These are phyloP conservation scores for Orbilia blumenaviensis DNA, from an alignment of 2,329 filamentous ascomycete genomes.

Conservation along the genomic window DNA sequence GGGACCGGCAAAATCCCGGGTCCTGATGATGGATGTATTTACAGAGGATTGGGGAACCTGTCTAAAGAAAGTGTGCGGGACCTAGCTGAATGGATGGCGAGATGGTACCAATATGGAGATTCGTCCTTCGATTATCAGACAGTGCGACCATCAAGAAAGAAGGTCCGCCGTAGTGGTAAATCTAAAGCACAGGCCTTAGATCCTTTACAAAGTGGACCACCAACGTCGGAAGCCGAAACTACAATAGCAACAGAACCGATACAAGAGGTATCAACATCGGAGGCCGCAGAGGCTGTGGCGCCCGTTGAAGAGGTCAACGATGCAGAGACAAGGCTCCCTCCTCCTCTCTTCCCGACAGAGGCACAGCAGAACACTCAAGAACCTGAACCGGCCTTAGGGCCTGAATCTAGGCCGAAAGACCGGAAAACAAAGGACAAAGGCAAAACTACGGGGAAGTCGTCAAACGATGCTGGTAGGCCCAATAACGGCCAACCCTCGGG, in stretches of 20 bases:
- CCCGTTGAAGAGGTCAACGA: background rate
- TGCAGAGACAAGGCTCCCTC: conserved; percentile 26
- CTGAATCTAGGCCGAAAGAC: background rate
- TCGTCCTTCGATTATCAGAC: conserved; percentile 47
- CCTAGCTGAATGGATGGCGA: conserved; percentile 50
- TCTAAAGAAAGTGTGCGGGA: conserved; percentile 50
- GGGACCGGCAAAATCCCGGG: conserved; percentile 44
- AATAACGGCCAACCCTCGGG: conserved; percentile 14
- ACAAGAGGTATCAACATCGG: conserved; percentile 12
- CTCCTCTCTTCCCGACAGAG: conserved; percentile 8
- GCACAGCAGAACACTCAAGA: conserved; percentile 6
- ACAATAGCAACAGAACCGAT: background rate
- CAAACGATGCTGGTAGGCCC: conserved; percentile 5
- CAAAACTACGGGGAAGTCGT: conserved; percentile 7
- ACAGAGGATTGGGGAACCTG: conserved; percentile 55
- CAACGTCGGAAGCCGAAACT: background rate
- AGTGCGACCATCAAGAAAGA: conserved; percentile 35
- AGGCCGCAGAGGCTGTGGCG: background rate
- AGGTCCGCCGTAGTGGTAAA: conserved; percentile 21
- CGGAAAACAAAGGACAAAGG: conserved; percentile 15
- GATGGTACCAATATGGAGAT: conserved; percentile 50
- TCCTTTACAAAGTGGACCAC: background rate
- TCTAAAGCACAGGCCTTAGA: conserved; percentile 12
- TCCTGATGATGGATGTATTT: conserved; percentile 57
- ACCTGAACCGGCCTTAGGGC: background rate